Base-by-base conservation (phyloP, 2,329 filamentous ascomycete species). In the Fonsecaea nubica region DNA sequence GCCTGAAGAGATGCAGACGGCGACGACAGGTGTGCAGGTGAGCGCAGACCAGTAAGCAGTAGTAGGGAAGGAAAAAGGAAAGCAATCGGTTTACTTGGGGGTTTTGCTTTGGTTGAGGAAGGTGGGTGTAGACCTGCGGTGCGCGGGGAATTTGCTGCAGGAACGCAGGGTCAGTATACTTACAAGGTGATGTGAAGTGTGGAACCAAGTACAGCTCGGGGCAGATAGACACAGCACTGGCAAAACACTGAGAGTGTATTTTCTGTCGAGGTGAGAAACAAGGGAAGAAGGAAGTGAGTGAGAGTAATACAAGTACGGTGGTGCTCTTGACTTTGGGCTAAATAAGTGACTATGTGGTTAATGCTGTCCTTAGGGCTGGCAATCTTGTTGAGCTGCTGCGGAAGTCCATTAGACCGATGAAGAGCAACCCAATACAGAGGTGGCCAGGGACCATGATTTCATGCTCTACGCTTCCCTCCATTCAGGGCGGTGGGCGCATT, bases 351-450 rank as follows among this genome's bases (percentile, higher is more conserved):
- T 7, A 18, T 45, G 40, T 8, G 40, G 18, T 8, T 42, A 6
- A n/a, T 18, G 4, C n/a, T 42, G 15, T 10, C 35, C 35, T 36
- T 42, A 18, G 40, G 40, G 13, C 8, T n/a, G 40, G 40, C 40
- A 53, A 60, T 30, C 42, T 53, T 61, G 58, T 61, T 61, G 58
- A 61, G 58, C 45, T 61, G 32, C 45, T 33, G 18, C 45, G 9
- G 38, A 13, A 45, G 38, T 10, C 56, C 40, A 58, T n/a, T 30
- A 58, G 5, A 30, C 58, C 9, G 45, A 25, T 50, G 18, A 53
- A 35, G 42, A 38, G 21, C 58, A 53, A 50, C 58, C 58, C 58
- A 15, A 45, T 52, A 25, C 58, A 50, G 58, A 60, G 32, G 36
- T 45, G 40, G 38, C 36, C 38, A 48, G 57, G 45, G 45, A 50